Percentiles rank a stretch among this genome's conserved stretches.
Evolutionary conservation across 805 yeast species (phyloP).

Genomic region (Huiozyma naganishii): DNA sequence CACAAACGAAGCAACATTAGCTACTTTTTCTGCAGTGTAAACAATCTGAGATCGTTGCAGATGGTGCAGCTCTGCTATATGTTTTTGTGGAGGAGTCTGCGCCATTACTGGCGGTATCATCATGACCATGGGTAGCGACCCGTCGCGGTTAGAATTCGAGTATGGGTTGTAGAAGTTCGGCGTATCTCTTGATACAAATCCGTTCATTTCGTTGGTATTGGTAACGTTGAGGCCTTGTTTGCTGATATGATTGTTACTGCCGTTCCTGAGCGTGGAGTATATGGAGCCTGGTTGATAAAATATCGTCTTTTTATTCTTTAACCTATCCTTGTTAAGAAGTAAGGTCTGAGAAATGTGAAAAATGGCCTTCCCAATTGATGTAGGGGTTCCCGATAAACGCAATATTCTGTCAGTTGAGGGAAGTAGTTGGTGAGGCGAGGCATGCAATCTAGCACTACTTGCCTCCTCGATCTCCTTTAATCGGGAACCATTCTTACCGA

Average conservation of each 20-base stretch:
- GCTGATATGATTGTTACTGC: background rate
- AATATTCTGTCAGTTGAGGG: slow-evolving; percentile 69
- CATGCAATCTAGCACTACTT: slow-evolving; percentile 67
- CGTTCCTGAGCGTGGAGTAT: slow-evolving; percentile 18
- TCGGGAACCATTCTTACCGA: slow-evolving; percentile 65
- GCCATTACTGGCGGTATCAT: slow-evolving; percentile 3
- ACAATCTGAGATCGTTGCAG: slow-evolving; percentile 1
- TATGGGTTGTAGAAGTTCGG: slow-evolving; percentile 1
- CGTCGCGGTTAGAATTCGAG: slow-evolving; percentile 7
- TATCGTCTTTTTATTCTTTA: slow-evolving; percentile 36
- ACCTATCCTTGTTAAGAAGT: slow-evolving; percentile 39
- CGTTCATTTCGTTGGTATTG: background rate
- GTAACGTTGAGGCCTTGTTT: background rate
- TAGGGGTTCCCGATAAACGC: slow-evolving; percentile 67
- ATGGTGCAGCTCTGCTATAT: background rate
- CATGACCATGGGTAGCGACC: slow-evolving; percentile 9
- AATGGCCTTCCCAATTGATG: slow-evolving; percentile 76
- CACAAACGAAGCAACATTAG: slow-evolving; percentile 19
- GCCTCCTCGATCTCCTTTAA: slow-evolving; percentile 74
- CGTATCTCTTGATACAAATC: slow-evolving; percentile 6
- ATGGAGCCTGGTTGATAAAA: slow-evolving; percentile 25
- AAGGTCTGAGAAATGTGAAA: slow-evolving; percentile 64
- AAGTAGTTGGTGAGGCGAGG: slow-evolving; percentile 63
- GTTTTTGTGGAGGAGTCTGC: background rate
- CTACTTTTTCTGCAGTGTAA: slow-evolving; percentile 20